Evolutionary conservation across 192 early-diverging fungal genomes (phyloP), one percentile per base, ranked within the genome.

Genomic region (Coemansia sp.): DNA sequence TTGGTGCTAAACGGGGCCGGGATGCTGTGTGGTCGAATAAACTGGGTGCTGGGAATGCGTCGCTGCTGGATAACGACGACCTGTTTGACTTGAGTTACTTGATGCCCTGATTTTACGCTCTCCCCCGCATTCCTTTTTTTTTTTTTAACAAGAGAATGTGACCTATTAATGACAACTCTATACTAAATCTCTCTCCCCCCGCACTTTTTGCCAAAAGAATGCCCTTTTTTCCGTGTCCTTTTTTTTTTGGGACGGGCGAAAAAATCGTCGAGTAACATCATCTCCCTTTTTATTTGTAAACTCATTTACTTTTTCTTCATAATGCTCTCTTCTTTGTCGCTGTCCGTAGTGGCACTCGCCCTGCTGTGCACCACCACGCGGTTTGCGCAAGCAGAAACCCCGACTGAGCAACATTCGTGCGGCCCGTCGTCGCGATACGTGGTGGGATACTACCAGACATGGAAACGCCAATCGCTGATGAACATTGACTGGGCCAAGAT

Each of bases 371-470:
- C 39, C 21, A 21, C 26, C 34, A 3, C 7, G 14, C 27, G 2
- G 41, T 24, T 17, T n/a, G 56, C 37, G 3, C 37, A 26, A 2
- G 33, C 52, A n/a, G 24, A 17, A 8, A 14, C 37, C 12, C 22
- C 21, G 5, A n/a, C 52, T 9, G n/a, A 17, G 4, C 24, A 29
- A 7, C 11, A 27, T 3, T 48, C 38, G 0, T 75, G 73, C 52
- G 77, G 77, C 0, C 72, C 77, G 22, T 73, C 70, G 14, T 73
- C 71, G 54, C 71, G 72, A 53, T 74, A 74, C 63, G 66, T 81
- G 0, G 78, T 81, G 9, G 78, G 52, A 5, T 81, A 81, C 58
- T 81, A 72, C 52, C 73, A 44, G 52, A 68, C 73, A 26, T 75
- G 73, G 68, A 74, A 81, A 38, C 73, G 62, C 17, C 63, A 68